phyloP scores from a whole-genome alignment of 495 filamentous ascomycete genomes.

The Aspergillus coremiiformis region DNA sequence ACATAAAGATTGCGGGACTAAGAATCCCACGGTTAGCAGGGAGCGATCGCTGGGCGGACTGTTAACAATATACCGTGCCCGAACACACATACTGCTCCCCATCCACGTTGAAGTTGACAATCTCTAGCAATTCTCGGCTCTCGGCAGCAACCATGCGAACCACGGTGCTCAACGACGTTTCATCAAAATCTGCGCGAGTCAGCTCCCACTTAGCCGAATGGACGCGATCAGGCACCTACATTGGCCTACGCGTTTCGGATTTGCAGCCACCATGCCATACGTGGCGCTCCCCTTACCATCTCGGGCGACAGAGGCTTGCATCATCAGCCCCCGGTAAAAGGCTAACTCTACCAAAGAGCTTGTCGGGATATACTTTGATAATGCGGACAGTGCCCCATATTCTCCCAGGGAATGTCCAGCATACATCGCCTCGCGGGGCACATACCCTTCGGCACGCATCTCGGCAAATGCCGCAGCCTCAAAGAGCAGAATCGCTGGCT shows the following conservation, averaged over 20 bases:
- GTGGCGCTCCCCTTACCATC: slow-evolving; percentile 22
- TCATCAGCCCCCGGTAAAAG: slow-evolving; percentile 38
- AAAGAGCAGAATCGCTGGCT: slow-evolving; percentile 33
- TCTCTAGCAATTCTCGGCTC: slow-evolving; percentile 26
- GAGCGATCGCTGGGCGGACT: background rate
- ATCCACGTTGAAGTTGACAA: slow-evolving; percentile 37
- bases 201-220: background rate
- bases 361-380: slow-evolving; percentile 22
- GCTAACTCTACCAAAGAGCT: slow-evolving; percentile 23
- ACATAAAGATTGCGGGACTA: slow-evolving; percentile 16
- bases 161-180: slow-evolving; percentile 14
- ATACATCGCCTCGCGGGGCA: slow-evolving; percentile 20
- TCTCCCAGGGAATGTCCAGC: slow-evolving; percentile 41
- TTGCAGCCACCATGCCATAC: slow-evolving; percentile 36
- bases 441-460: slow-evolving; percentile 21
- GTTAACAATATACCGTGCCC: slow-evolving; percentile 20
- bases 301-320: slow-evolving; percentile 31
- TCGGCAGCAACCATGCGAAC: slow-evolving; percentile 15
- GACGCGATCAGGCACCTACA: slow-evolving; percentile 8
- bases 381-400: slow-evolving; percentile 27
- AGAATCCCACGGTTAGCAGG: background rate
- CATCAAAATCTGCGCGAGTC: slow-evolving; percentile 13
- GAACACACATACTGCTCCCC: slow-evolving; percentile 40
- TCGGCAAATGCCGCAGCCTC: slow-evolving; percentile 30
- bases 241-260: slow-evolving; percentile 28